Evolutionary conservation across 1,284 basidiomycete species (phyloP), one percentile per base, ranked within the genome.

Genomic region (Ganoderma lucidum): DNA sequence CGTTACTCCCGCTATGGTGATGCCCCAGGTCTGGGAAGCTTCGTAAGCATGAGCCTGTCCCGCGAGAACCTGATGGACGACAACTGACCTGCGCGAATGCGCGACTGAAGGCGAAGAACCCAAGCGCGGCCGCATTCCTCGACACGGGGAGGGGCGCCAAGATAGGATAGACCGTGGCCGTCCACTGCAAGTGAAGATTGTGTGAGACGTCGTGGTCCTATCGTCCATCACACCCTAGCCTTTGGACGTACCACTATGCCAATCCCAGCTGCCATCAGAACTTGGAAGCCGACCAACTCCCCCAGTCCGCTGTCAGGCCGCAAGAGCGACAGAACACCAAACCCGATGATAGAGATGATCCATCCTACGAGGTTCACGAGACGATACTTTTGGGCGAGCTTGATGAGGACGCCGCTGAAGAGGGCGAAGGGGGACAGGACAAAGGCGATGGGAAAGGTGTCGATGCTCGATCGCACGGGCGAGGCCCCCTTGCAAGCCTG

Each of bases 1-100:
- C 23, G 85, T 77, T 0, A 81, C 78, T 28, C 77, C 75, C 2
- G 79, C 77, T 67, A 84, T 80, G 1, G 82, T 77, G 64, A 84
- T 76, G 2, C 84, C 84, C 81, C 81, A 84, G 1, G 78, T 79
- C 81, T 62, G 41, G 82, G 45, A 6, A n/a, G 30, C 10, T 2
- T 6, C 41, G n/a, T 28, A 3, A 62, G 10, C 14, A 5, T 10
- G 9, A 6, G 2, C 23, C 23, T 23, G 14, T 23, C 41, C 4
- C 9, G 0, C 23, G 39, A 32, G 23, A 6, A 30, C 9, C n/a
- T 9, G 23, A 3, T 5, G 1, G 32, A 37, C 5, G 39, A 14
- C 56, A 3, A 45, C 67, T 28, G 14, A 74, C 74, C 71, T 77
- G 75, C 0, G 76, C 76, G 58, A 79, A 81, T 6, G 76, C 63